phyloP scores from a whole-genome alignment of 169 alveolate species.

The Plasmodium ovale region DNA sequence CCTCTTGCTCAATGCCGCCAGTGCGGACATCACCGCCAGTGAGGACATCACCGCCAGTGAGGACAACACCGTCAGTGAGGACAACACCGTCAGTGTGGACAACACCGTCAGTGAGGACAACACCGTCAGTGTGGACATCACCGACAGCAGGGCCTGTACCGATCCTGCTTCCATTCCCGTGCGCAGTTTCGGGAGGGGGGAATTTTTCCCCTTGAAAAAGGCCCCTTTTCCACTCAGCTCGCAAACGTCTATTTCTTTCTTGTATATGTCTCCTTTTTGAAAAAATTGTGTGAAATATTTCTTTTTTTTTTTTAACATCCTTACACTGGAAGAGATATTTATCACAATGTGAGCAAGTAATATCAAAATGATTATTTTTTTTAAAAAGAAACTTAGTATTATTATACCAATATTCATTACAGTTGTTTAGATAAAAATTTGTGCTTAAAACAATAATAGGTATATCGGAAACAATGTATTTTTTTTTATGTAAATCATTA shows the following conservation, averaged over 20 bases:
- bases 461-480: constrained; percentile 26
- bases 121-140: no score
- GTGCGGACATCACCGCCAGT: no score
- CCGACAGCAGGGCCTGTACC: no score
- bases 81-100: no score
- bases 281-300: constrained; percentile 15
- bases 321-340: constrained; percentile 46
- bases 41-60: no score
- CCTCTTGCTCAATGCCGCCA: no score
- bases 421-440: constrained; percentile 17
- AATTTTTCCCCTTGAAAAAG: no score
- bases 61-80: no score
- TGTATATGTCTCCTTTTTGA: background rate
- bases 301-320: constrained; percentile 39
- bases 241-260: background rate
- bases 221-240: background rate
- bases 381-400: constrained; percentile 46
- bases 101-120: no score
- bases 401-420: constrained; percentile 11
- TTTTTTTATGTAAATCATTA: constrained; percentile 27
- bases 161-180: no score
- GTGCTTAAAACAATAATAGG: constrained; percentile 34
- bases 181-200: no score
- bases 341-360: constrained; percentile 63
- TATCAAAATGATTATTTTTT: constrained; percentile 27